phyloP scores from a whole-genome alignment of 2,329 filamentous ascomycete genomes.

The Colletotrichum spaethianum region DNA sequence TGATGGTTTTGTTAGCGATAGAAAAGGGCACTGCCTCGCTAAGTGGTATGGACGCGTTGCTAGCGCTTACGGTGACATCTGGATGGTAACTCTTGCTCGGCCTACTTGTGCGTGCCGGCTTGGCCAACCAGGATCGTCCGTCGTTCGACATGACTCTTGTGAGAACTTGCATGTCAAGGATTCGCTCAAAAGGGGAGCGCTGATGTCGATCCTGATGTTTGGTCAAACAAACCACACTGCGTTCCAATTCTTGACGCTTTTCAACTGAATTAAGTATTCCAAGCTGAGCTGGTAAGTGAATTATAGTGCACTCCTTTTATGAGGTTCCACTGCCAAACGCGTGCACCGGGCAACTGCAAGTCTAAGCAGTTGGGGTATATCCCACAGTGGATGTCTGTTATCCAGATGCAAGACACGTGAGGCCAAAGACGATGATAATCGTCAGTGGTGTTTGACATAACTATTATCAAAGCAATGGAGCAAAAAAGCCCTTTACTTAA shows the following conservation, averaged over 20 bases:
- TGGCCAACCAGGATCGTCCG: background rate
- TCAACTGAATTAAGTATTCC: too few species aligned
- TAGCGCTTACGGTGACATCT: slow-evolving; percentile 26
- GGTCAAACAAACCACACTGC: background rate
- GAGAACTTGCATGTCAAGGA: background rate
- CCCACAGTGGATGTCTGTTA: too few species aligned
- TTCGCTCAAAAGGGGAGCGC: too few species aligned
- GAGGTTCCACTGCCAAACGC: background rate
- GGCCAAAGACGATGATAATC: too few species aligned
- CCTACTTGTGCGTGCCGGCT: background rate
- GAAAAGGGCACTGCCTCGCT: background rate
- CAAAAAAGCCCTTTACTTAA: background rate
- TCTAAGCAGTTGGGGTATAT: background rate
- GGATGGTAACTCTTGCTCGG: background rate
- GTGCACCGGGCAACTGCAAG: background rate
- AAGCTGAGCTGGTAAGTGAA: too few species aligned
- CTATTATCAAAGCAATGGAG: too few species aligned
- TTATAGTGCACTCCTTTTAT: too few species aligned
- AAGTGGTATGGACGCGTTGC: slow-evolving; percentile 10
- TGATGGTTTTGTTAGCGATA: background rate
- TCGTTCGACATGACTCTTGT: background rate
- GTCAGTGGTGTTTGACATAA: too few species aligned
- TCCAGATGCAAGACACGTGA: too few species aligned
- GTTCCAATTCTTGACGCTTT: background rate
- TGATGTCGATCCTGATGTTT: background rate